Evolutionary conservation across 306 rosid species (phyloP).

Genomic region (Quercus robur): DNA sequence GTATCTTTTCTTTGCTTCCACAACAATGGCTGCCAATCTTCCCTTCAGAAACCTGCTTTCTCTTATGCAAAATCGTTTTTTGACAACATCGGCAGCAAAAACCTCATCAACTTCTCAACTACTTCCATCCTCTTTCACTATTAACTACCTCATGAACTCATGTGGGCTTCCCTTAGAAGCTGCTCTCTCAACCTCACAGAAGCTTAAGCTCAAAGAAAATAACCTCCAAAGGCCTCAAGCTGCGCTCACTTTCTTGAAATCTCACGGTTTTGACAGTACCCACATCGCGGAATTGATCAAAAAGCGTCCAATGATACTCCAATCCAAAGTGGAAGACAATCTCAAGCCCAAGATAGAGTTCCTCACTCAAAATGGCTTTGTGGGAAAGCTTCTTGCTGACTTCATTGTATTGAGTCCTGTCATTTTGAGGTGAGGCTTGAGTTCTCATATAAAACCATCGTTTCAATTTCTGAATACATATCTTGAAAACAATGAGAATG

Average conservation of each 20-base stretch:
- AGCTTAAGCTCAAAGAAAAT: neutral
- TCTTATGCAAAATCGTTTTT: neutral
- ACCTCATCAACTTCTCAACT: neutral
- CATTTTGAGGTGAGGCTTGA: neutral
- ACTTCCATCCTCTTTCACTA: neutral
- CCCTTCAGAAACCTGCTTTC: neutral
- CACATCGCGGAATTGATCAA: neutral
- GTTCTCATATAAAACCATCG: constrained; percentile 14
- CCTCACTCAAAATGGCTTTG: neutral
- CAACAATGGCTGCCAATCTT: neutral
- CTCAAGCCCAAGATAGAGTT: neutral
- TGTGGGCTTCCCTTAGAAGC: neutral
- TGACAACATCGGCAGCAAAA: neutral
- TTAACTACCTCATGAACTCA: neutral
- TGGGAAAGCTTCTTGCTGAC: neutral
- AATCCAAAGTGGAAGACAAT: neutral
- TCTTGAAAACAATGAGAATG: neutral
- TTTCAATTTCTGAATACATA: neutral
- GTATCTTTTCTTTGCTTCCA: no score
- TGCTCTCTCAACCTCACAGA: neutral
- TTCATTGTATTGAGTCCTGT: neutral
- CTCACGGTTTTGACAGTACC: neutral
- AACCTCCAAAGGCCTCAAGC: neutral
- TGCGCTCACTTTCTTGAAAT: neutral
- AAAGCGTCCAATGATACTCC: neutral